A percentile compares a stretch with the other conserved stretches of the same genome.
phyloP scores from a whole-genome alignment of 192 early-diverging fungal genomes.

The Spizellomyces punctatus region DNA sequence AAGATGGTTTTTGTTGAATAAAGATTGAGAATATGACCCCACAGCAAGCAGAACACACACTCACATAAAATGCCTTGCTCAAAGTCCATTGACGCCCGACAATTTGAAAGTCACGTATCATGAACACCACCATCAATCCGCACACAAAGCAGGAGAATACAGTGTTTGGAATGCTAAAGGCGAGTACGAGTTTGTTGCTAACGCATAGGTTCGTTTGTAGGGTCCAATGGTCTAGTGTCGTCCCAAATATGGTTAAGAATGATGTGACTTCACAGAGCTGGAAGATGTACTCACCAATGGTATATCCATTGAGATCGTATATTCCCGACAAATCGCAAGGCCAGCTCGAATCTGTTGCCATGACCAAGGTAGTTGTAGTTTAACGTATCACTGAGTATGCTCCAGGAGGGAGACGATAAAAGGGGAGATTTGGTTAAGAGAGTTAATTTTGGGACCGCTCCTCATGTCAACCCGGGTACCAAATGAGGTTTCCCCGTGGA shows the following conservation, averaged over 20 bases:
- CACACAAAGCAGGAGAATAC: conserved; percentile 1
- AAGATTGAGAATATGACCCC: neutral
- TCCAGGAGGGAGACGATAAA: too few species aligned
- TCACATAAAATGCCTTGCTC: conserved; percentile 28
- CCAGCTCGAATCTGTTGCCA: neutral
- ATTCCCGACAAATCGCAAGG: neutral
- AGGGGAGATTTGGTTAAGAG: too few species aligned
- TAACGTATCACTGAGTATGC: too few species aligned
- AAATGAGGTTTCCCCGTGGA: too few species aligned
- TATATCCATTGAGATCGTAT: conserved; percentile 9
- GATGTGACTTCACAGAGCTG: neutral
- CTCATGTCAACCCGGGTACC: too few species aligned
- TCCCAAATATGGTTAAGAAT: neutral
- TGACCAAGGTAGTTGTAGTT: too few species aligned
- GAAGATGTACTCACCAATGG: neutral
- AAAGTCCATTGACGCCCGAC: conserved; percentile 2
- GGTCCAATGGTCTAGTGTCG: conserved; percentile 16
- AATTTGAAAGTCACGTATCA: conserved; percentile 10
- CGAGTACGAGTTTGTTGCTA: conserved; percentile 21
- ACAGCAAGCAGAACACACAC: neutral
- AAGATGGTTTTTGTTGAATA: neutral
- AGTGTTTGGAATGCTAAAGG: conserved; percentile 10
- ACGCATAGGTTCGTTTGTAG: conserved; percentile 21
- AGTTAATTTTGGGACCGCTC: too few species aligned
- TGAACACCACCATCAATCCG: conserved; percentile 9